A percentile compares a stretch with the other conserved stretches of the same genome.
Conservation (phyloP, 2,329 filamentous ascomycete species). For the Claviceps pazoutovae region DNA sequence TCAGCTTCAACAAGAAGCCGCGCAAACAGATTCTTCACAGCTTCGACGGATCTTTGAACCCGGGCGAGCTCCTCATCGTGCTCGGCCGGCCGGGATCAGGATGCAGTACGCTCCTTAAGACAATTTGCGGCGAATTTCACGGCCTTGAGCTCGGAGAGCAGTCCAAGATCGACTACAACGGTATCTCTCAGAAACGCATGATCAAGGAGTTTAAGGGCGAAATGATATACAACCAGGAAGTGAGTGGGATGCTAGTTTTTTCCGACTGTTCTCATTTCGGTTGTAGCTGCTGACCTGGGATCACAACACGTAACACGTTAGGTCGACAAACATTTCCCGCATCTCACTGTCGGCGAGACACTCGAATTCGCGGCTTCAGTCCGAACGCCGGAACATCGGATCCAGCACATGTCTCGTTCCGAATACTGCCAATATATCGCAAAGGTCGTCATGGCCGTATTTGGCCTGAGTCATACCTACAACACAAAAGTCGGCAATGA, state of each 20-base stretch:
- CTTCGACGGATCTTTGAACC: constrained; percentile 50
- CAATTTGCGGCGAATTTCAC: constrained; percentile 44
- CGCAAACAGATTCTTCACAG: constrained; percentile 47
- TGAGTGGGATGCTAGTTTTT: constrained; percentile 5
- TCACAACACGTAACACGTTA: constrained; percentile 13
- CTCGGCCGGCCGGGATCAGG: constrained; percentile 53
- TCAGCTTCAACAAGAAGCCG: constrained; percentile 30
- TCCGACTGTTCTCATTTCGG: no score
- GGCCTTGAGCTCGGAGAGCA: constrained; percentile 38
- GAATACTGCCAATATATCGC: constrained; percentile 50
- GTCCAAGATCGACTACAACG: constrained; percentile 48
- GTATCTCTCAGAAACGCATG: constrained; percentile 39
- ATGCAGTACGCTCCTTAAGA: constrained; percentile 50
- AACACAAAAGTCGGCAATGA: constrained; percentile 65
- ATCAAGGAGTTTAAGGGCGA: constrained; percentile 48
- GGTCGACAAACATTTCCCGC: constrained; percentile 60
- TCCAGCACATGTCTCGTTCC: constrained; percentile 45
- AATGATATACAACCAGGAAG: constrained; percentile 64
- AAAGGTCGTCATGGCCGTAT: constrained; percentile 54
- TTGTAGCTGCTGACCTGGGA: no score
- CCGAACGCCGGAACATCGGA: constrained; percentile 50
- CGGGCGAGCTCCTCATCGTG: constrained; percentile 55
- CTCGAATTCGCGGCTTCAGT: constrained; percentile 58
- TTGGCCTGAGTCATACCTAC: constrained; percentile 58
- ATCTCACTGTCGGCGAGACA: constrained; percentile 63